Conservation (phyloP, 2,329 filamentous ascomycete species). For the Penicillium sp. region DNA sequence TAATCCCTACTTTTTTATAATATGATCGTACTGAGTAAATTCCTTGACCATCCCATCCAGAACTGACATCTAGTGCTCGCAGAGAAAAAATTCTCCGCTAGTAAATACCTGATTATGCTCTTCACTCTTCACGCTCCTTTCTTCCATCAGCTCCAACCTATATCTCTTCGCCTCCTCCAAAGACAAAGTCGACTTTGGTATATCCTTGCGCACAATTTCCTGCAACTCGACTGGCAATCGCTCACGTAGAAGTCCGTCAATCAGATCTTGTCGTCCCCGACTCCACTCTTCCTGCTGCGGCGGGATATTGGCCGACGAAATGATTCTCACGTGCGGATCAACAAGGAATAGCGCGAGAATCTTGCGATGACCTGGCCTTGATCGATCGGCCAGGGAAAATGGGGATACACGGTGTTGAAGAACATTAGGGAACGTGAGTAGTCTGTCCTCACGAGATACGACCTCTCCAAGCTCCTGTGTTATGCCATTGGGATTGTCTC, state of each 20-base stretch:
- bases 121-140: slow-evolving; percentile 24
- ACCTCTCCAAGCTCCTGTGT: slow-evolving; percentile 19
- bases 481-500: slow-evolving; percentile 1
- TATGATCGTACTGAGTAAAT: not conserved
- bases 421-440: slow-evolving; percentile 21
- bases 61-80: slow-evolving; percentile 14
- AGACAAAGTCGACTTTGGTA: slow-evolving; percentile 25
- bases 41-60: not conserved
- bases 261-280: slow-evolving; percentile 17
- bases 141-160: slow-evolving; percentile 41
- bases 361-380: slow-evolving; percentile 25
- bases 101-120: slow-evolving; percentile 14
- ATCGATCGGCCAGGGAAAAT: slow-evolving; percentile 19
- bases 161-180: slow-evolving; percentile 40
- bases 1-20: slow-evolving; percentile 7
- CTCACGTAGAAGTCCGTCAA: slow-evolving; percentile 11
- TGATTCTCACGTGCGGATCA: slow-evolving; percentile 23
- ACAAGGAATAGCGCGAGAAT: slow-evolving; percentile 28
- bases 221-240: slow-evolving; percentile 25
- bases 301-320: slow-evolving; percentile 27
- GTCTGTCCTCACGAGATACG: slow-evolving; percentile 14
- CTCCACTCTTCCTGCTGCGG: slow-evolving; percentile 43
- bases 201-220: slow-evolving; percentile 26
- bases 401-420: slow-evolving; percentile 24
- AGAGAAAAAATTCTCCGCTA: slow-evolving; percentile 10